Evolutionary conservation across 768 basidiomycete species (phyloP).

Genomic region (Mycena indigotica): DNA sequence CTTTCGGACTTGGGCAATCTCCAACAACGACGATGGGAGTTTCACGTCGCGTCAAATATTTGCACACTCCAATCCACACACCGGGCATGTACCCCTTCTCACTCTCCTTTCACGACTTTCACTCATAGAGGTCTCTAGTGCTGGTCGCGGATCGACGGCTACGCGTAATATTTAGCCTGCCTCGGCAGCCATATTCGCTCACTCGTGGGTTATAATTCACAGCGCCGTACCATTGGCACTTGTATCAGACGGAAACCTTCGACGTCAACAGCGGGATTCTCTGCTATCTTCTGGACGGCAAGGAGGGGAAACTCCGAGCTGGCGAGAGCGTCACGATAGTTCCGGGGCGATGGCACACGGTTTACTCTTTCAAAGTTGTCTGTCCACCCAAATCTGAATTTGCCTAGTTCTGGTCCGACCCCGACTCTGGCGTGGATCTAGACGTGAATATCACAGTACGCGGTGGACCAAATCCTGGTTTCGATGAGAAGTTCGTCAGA

Average conservation of each 20-base stretch:
- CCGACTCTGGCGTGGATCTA: constrained; percentile 26
- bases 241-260: constrained; percentile 32
- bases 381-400: neutral
- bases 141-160: constrained; percentile 28
- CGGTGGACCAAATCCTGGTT: constrained; percentile 30
- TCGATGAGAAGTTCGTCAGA: constrained; percentile 30
- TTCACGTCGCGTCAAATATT: constrained; percentile 29
- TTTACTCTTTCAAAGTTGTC: constrained; percentile 6
- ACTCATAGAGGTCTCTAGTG: constrained; percentile 28
- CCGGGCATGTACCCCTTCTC: constrained; percentile 9
- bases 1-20: constrained; percentile 24
- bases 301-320: constrained; percentile 25
- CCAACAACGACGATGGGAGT: constrained; percentile 16
- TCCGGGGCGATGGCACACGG: constrained; percentile 28
- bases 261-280: constrained; percentile 28
- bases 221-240: constrained; percentile 33
- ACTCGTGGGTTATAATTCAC: neutral
- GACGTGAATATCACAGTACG: constrained; percentile 29
- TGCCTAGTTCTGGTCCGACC: constrained; percentile 29
- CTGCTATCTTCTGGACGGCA: constrained; percentile 29
- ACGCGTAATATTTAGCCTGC: constrained; percentile 23
- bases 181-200: neutral
- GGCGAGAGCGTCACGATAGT: constrained; percentile 27
- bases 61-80: constrained; percentile 26
- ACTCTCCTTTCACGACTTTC: too few species aligned